Conservation (phyloP, 305 asterid genomes). For the Plantago coronopus region DNA sequence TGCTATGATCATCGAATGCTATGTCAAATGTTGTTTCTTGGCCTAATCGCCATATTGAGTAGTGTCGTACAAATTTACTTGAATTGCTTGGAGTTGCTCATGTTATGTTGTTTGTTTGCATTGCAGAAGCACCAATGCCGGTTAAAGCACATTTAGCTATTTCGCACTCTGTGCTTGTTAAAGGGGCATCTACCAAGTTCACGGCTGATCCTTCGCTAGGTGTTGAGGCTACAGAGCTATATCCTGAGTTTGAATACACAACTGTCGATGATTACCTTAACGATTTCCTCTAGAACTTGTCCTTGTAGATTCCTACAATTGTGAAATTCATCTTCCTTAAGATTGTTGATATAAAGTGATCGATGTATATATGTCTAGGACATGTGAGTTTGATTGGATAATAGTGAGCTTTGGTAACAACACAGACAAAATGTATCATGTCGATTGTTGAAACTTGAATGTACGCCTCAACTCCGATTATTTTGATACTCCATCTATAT, state of each 20-base stretch:
- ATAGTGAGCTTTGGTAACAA: too few species aligned
- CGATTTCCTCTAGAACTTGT: slow-evolving; percentile 8
- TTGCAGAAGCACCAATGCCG: slow-evolving; percentile 28
- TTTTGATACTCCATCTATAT: too few species aligned
- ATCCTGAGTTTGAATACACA: slow-evolving; percentile 31
- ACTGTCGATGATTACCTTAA: slow-evolving; percentile 28
- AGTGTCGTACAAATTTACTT: background rate
- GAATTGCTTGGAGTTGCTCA: background rate
- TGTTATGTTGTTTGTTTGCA: background rate
- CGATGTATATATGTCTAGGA: too few species aligned
- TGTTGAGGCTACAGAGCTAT: slow-evolving; percentile 33
- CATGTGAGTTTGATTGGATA: too few species aligned
- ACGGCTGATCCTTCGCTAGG: slow-evolving; percentile 28
- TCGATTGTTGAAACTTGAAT: too few species aligned
- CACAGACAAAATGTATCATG: too few species aligned
- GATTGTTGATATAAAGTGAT: too few species aligned
- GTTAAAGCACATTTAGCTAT: slow-evolving; percentile 16
- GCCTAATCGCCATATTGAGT: background rate
- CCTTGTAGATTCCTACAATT: too few species aligned
- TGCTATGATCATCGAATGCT: background rate
- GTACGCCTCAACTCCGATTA: too few species aligned
- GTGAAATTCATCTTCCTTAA: too few species aligned
- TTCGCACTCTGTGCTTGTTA: slow-evolving; percentile 25
- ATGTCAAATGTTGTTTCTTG: background rate
- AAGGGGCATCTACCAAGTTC: slow-evolving; percentile 33